phyloP scores from a whole-genome alignment of 169 alveolate genomes.

The Plasmodium blacklocki region DNA sequence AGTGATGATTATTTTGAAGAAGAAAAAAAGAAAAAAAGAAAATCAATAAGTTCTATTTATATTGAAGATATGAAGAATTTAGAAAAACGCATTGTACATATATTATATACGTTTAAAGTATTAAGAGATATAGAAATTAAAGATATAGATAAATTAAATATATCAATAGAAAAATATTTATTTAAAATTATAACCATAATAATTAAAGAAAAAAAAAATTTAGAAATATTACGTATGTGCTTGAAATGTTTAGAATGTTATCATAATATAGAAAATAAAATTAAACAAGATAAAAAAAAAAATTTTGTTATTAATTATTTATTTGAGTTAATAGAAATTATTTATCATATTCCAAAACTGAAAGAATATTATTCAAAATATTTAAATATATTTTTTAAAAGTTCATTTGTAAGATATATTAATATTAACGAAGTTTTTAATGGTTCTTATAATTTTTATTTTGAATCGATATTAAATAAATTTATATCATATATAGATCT shows the following conservation, averaged over 20 bases:
- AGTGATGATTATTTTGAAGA: not conserved
- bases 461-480: slow-evolving; percentile 6
- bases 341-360: slow-evolving; percentile 1
- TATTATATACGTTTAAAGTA: slow-evolving; percentile 9
- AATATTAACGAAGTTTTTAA: slow-evolving; percentile 29
- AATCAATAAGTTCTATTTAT: slow-evolving; percentile 1
- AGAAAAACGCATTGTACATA: slow-evolving; percentile 20
- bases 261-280: slow-evolving; percentile 26
- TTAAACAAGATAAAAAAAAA: slow-evolving; percentile 1
- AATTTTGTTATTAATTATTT: slow-evolving; percentile 34
- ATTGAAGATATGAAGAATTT: slow-evolving; percentile 15
- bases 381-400: slow-evolving; percentile 34
- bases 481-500: slow-evolving; percentile 14
- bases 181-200: slow-evolving; percentile 32
- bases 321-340: slow-evolving; percentile 39
- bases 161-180: slow-evolving; percentile 9
- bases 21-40: not conserved
- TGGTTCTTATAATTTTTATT: slow-evolving; percentile 1
- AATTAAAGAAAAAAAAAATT: slow-evolving; percentile 40
- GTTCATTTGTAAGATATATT: slow-evolving; percentile 47
- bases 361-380: slow-evolving; percentile 31
- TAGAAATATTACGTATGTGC: slow-evolving; percentile 8
- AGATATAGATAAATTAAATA: not conserved
- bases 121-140: not conserved
- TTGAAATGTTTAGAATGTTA: slow-evolving; percentile 65